Conservation (phyloP, 106 monocot genomes). For the Chionographis japonica region DNA sequence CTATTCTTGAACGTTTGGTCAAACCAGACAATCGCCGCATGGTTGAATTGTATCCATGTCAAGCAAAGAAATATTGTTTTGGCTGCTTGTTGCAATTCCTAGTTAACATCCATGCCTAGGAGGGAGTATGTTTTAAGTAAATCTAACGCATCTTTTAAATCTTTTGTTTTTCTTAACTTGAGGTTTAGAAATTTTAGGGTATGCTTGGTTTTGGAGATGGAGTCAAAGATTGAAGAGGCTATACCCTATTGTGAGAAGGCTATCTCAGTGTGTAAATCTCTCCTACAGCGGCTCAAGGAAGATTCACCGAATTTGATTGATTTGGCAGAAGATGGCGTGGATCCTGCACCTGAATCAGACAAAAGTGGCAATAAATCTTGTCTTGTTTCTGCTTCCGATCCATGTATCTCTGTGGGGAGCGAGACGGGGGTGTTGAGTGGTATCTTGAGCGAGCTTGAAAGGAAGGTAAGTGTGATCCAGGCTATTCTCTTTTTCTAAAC, state of each 20-base stretch:
- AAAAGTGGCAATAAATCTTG: slow-evolving; percentile 6
- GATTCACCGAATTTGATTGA: slow-evolving; percentile 12
- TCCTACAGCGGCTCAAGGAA: slow-evolving; percentile 47
- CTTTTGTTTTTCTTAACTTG: slow-evolving; percentile 24
- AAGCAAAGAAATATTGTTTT: background rate
- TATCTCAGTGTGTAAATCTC: slow-evolving; percentile 59
- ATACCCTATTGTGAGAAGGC: slow-evolving; percentile 81
- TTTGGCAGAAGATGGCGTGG: background rate
- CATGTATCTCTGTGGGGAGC: slow-evolving; percentile 14
- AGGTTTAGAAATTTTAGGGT: slow-evolving; percentile 75
- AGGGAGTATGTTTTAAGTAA: too few species aligned
- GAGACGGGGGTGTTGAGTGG: slow-evolving; percentile 59
- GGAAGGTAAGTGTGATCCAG: slow-evolving; percentile 45
- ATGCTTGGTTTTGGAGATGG: slow-evolving; percentile 74
- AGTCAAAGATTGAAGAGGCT: slow-evolving; percentile 62
- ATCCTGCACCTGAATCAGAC: slow-evolving; percentile 6
- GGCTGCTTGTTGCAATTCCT: too few species aligned
- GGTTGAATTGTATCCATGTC: slow-evolving; percentile 86
- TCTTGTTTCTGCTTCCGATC: slow-evolving; percentile 2
- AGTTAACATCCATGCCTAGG: too few species aligned
- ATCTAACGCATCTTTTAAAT: too few species aligned
- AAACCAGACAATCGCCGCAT: slow-evolving; percentile 73
- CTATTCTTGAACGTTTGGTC: slow-evolving; percentile 54
- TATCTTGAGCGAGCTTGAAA: slow-evolving; percentile 73
- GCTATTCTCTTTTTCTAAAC: background rate